Conservation (phyloP, 352 stramenopile species). For the Pythium biforme region DNA sequence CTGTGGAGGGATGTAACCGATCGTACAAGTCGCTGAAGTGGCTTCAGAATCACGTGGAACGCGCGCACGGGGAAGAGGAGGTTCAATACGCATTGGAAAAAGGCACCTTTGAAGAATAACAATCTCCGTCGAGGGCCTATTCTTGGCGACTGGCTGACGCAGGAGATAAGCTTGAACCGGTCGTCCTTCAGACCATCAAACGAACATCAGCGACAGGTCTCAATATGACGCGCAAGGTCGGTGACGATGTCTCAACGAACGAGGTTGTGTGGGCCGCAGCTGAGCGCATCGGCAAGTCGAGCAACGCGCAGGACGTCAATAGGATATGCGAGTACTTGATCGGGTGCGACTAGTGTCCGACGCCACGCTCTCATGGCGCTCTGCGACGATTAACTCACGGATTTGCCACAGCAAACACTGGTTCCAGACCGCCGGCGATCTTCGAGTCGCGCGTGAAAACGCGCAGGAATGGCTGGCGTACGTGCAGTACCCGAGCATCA, state of each 20-base stretch:
- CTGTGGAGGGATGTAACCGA: conserved; percentile 2
- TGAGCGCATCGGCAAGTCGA: conserved; percentile 51
- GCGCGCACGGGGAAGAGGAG: conserved; percentile 3
- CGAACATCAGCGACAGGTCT: background rate
- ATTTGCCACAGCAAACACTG: conserved; percentile 48
- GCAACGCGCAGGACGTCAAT: conserved; percentile 47
- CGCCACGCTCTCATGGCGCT: background rate
- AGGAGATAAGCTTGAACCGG: background rate
- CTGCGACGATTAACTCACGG: background rate
- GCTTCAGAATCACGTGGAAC: conserved; percentile 16
- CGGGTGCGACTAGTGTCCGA: conserved; percentile 28
- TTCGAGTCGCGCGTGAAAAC: conserved; percentile 42
- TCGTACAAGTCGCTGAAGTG: conserved; percentile 27
- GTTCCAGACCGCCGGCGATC: conserved; percentile 61
- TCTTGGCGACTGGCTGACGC: background rate
- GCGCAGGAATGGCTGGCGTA: conserved; percentile 56
- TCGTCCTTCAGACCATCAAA: background rate
- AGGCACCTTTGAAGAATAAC: background rate
- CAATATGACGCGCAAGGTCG: conserved; percentile 16
- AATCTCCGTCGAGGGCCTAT: background rate
- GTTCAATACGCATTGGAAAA: background rate
- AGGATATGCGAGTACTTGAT: conserved; percentile 61
- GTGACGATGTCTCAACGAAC: conserved; percentile 31
- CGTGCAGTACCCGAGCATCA: conserved; percentile 16
- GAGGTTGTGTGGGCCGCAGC: conserved; percentile 55